Base-by-base conservation (phyloP, 768 basidiomycete genomes). In the Pleurotus djamor region DNA sequence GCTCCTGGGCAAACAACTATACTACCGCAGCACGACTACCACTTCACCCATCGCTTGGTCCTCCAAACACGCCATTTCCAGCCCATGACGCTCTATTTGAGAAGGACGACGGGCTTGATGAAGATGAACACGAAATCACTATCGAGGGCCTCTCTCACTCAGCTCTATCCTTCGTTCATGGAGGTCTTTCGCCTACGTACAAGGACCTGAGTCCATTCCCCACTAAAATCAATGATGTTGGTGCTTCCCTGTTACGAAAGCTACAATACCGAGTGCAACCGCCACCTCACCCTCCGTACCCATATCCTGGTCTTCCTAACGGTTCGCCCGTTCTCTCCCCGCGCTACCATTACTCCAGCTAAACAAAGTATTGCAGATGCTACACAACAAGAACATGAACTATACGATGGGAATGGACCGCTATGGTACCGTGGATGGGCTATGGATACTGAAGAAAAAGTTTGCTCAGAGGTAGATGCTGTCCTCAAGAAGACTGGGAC, bases 391-490 rank as follows among this genome's bases (percentile, higher is more conserved):
- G 95, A 98, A 71, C 67, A 76, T 5, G 79, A 83, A 36, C 68
- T 98, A 37, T 97, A 96, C 66, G 82, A 80, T 21, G 67, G 79
- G 1, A 84, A 92, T 45, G 96, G 96, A 0, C 94, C 95, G 3
- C 72, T 96, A 48, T 98, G 97, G 97, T 97, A 95, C 70, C 83
- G 97, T 9, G 95, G 95, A 1, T 95, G 95, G 86, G 96, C 96
- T 13, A 77, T 85, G 52, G 86, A 88, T 10, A 72, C 76, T 28
- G 92, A 96, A 54, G 82, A 82, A 58, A 76, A 77, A 52, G 84
- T 83, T 4, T 99, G 97, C 70, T 69, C 65, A 1, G 79, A 84
- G 37, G 94, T 94, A 0, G 87, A 91, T 59, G 73, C 77, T 28
- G 88, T 96, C 14, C 74, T 92, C 54, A 68, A 80, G 35, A 84